A percentile compares a stretch with the other conserved stretches of the same genome.
These are phyloP conservation scores for Neopestalotiopsis sp. DNA, from an alignment of 2,329 filamentous ascomycete species.

Conservation along the genomic window DNA sequence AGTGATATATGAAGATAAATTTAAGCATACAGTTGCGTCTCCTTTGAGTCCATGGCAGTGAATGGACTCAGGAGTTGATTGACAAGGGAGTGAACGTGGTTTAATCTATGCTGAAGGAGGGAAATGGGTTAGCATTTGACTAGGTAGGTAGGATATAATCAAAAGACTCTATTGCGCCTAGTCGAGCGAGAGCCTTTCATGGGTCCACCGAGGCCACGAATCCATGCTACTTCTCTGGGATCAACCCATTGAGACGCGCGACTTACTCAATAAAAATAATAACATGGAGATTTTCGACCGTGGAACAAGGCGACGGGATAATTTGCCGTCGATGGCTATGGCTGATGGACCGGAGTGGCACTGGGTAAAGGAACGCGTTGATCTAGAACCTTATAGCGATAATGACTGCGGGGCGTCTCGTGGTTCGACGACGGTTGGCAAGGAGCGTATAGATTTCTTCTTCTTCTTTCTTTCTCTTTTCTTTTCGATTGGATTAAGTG, in stretches of 20 bases:
- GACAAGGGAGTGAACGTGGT: conserved; percentile 37
- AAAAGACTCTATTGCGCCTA: conserved; percentile 33
- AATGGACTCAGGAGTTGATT: conserved; percentile 31
- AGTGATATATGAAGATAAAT: conserved; percentile 22
- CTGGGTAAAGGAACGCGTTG: conserved; percentile 40
- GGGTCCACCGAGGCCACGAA: conserved; percentile 36
- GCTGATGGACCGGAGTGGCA: conserved; percentile 24
- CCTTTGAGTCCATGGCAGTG: conserved; percentile 54
- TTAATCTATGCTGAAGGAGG: conserved; percentile 40
- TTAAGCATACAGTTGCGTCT: conserved; percentile 56
- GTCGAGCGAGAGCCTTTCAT: conserved; percentile 26
- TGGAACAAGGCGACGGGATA: conserved; percentile 28
- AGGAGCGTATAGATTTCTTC: conserved; percentile 23
- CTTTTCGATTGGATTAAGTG: conserved; percentile 19
- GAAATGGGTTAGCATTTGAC: conserved; percentile 45
- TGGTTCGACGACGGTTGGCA: conserved; percentile 35
- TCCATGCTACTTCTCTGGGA: conserved; percentile 44
- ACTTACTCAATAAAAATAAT: conserved; percentile 47
- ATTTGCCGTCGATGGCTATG: conserved; percentile 33
- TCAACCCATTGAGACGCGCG: conserved; percentile 35
- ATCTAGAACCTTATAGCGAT: conserved; percentile 38
- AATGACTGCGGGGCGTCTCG: conserved; percentile 43
- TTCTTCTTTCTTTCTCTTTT: not conserved
- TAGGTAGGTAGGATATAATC: conserved; percentile 30
- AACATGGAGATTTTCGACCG: conserved; percentile 37